Percentiles rank a stretch among this genome's conserved stretches.
Evolutionary conservation across 1,284 basidiomycete species (phyloP).

Genomic region (Puccinia horiana): DNA sequence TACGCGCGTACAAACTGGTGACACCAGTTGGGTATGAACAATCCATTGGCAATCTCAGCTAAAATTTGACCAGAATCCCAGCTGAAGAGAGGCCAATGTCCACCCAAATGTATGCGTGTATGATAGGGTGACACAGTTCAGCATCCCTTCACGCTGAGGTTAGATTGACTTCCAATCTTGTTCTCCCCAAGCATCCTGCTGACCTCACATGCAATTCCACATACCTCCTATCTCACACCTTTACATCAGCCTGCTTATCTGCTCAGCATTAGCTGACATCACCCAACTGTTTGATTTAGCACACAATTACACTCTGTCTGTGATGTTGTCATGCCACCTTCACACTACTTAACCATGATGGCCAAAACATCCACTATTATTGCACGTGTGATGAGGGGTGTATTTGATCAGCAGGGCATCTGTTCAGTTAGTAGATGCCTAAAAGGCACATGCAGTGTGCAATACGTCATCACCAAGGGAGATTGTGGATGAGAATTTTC

Average conservation of each 20-base stretch:
- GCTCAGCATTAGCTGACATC: neutral
- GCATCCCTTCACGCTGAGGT: neutral
- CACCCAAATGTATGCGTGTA: neutral
- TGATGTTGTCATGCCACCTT: neutral
- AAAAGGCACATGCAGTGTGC: neutral
- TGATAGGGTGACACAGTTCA: neutral
- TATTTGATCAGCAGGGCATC: neutral
- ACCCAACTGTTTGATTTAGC: neutral
- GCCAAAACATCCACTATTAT: neutral
- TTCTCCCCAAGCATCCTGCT: neutral
- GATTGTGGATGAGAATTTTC: conserved; percentile 18
- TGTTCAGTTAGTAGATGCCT: neutral
- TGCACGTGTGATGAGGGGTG: neutral
- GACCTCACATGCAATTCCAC: neutral
- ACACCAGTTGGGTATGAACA: neutral
- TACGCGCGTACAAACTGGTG: conserved; percentile 1
- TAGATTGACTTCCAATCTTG: neutral
- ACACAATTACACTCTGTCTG: neutral
- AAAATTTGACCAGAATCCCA: neutral
- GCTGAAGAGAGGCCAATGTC: neutral
- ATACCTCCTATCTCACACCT: neutral
- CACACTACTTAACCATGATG: neutral
- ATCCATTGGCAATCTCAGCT: neutral
- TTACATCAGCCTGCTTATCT: neutral
- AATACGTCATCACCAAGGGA: neutral